A percentile compares a stretch with the other conserved stretches of the same genome.
These are phyloP conservation scores for Solanum ahanhuiri DNA, from an alignment of 257 asterid genomes.

Conservation along the genomic window DNA sequence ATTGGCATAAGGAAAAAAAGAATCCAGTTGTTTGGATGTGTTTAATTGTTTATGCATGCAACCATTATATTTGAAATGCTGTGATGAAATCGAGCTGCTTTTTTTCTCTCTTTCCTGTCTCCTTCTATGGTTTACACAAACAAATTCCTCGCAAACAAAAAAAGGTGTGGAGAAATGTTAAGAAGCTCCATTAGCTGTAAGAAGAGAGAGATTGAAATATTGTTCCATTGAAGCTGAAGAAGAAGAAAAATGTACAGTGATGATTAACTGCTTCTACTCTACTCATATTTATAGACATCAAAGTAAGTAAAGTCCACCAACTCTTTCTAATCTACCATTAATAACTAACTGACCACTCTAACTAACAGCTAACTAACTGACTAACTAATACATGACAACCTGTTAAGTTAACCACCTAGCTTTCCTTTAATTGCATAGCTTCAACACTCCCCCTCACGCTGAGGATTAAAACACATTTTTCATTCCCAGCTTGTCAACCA, in stretches of 20 bases:
- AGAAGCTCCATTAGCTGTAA: neutral
- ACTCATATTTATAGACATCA: neutral
- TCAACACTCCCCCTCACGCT: neutral
- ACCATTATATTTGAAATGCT: neutral
- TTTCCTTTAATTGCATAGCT: no score
- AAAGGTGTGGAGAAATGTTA: neutral
- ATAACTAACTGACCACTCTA: neutral
- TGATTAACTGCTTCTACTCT: neutral
- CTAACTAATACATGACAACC: neutral
- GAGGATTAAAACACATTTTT: neutral
- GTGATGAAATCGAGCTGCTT: neutral
- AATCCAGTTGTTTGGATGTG: neutral
- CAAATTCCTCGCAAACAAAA: neutral
- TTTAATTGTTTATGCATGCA: neutral
- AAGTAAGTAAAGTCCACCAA: neutral
- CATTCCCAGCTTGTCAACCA: neutral
- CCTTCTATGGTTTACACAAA: neutral
- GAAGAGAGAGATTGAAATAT: neutral
- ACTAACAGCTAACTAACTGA: no score
- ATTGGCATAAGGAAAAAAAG: neutral
- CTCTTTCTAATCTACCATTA: neutral
- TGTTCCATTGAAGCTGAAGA: neutral
- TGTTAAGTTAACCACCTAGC: neutral
- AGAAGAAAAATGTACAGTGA: neutral
- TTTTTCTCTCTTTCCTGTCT: neutral